A percentile compares a stretch with the other conserved stretches of the same genome.
phyloP scores from a whole-genome alignment of 1,139 yeast genomes.

The Hemisphaericaspora lyxosophila region DNA sequence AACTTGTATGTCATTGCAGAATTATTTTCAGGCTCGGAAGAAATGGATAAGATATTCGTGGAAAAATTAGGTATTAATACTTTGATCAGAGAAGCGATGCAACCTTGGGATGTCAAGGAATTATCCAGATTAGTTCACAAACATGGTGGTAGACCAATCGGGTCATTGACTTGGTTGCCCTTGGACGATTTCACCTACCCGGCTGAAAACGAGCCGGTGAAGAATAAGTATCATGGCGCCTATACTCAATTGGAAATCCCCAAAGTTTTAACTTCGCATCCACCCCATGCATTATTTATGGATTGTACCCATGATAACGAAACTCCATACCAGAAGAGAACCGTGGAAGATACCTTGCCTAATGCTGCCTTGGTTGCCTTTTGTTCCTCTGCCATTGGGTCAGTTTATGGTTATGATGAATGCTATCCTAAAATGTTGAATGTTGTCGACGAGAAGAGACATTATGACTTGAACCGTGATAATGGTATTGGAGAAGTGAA shows the following conservation, averaged over 20 bases:
- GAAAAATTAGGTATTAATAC: constrained; percentile 88
- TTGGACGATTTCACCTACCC: constrained; percentile 71
- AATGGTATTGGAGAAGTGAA: constrained; percentile 79
- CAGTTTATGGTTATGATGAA: constrained; percentile 93
- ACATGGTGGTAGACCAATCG: constrained; percentile 95
- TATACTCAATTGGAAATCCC: constrained; percentile 62
- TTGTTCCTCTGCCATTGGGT: constrained; percentile 92
- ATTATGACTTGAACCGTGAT: constrained; percentile 51
- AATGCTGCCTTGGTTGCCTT: constrained; percentile 93
- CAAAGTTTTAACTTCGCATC: constrained; percentile 58
- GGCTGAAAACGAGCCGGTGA: constrained; percentile 42
- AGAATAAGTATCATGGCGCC: constrained; percentile 37
- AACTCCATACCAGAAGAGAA: constrained; percentile 83
- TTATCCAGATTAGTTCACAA: constrained; percentile 82
- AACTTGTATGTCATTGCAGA: constrained; percentile 93
- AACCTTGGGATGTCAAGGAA: constrained; percentile 87
- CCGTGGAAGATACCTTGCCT: constrained; percentile 91
- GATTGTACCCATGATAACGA: constrained; percentile 98
- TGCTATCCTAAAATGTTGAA: constrained; percentile 78
- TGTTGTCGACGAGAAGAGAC: constrained; percentile 75
- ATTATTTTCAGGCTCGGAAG: constrained; percentile 88
- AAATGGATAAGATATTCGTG: constrained; percentile 84
- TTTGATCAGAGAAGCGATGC: constrained; percentile 95
- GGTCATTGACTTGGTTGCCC: constrained; percentile 79
- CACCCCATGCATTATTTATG: constrained; percentile 93